Conservation (phyloP, 495 filamentous ascomycete species). For the Lindgomyces ingoldianus region DNA sequence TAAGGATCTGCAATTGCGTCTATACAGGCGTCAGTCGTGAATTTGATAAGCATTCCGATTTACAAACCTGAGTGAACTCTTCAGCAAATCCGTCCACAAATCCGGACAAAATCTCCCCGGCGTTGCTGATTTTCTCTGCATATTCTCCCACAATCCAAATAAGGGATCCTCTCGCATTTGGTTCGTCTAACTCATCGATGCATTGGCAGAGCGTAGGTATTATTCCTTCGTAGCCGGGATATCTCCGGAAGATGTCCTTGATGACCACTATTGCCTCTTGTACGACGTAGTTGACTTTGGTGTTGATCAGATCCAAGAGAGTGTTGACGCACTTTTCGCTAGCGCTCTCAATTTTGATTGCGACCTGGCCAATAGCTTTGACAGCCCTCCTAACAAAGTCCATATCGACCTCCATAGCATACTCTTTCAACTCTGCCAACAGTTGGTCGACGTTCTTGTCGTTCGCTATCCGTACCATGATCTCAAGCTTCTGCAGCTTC, state of each 20-base stretch:
- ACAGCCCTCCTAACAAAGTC: slow-evolving; percentile 95
- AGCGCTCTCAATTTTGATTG: slow-evolving; percentile 94
- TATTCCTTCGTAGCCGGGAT: slow-evolving; percentile 96
- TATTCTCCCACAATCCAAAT: slow-evolving; percentile 99
- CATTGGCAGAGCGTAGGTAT: slow-evolving; percentile 95
- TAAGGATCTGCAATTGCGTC: slow-evolving; percentile 94
- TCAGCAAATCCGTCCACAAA: slow-evolving; percentile 93
- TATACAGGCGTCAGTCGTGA: slow-evolving; percentile 44
- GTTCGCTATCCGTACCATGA: slow-evolving; percentile 99
- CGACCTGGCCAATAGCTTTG: slow-evolving; percentile 92
- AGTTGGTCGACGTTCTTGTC: slow-evolving; percentile 96
- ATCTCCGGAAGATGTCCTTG: slow-evolving; percentile 97
- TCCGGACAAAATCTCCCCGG: slow-evolving; percentile 79
- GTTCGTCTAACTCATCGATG: slow-evolving; percentile 95
- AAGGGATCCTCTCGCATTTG: slow-evolving; percentile 83
- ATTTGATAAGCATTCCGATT: not conserved
- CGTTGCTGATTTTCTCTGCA: slow-evolving; percentile 97
- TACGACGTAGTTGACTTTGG: slow-evolving; percentile 98
- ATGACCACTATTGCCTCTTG: slow-evolving; percentile 98
- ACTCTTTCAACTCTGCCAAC: slow-evolving; percentile 91
- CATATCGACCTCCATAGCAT: slow-evolving; percentile 98
- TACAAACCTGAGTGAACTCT: slow-evolving; percentile 77
- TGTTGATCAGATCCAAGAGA: slow-evolving; percentile 87
- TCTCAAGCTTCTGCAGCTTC: slow-evolving; percentile 96
- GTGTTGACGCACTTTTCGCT: slow-evolving; percentile 95